Percentiles rank a stretch among this genome's conserved stretches.
Evolutionary conservation across 2,329 filamentous ascomycete genomes (phyloP).

Genomic region (Ophiostoma novo-ulmi): DNA sequence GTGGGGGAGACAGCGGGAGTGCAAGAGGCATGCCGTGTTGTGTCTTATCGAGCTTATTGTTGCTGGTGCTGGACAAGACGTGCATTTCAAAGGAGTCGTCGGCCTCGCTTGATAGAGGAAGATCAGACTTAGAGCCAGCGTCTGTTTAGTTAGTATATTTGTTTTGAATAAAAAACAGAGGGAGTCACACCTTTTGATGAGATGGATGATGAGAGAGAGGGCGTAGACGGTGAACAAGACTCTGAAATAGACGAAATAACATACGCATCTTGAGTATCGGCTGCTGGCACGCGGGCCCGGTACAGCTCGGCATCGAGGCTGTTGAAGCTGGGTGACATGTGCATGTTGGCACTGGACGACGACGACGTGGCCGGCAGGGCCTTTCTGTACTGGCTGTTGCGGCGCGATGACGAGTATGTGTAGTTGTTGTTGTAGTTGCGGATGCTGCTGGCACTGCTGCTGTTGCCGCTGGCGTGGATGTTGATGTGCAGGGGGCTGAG

Average conservation of each 20-base stretch:
- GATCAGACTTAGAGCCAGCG: conserved; percentile 3
- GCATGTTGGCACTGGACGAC: conserved; percentile 25
- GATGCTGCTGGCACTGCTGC: conserved; percentile 15
- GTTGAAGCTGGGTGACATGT: conserved; percentile 25
- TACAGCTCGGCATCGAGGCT: conserved; percentile 26
- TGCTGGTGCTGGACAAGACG: background rate
- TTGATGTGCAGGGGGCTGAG: conserved; percentile 25
- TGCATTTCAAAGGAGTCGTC: background rate
- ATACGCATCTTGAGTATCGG: conserved; percentile 6
- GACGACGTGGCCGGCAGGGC: background rate
- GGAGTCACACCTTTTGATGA: conserved; percentile 3
- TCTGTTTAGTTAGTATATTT: background rate
- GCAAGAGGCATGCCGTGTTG: background rate
- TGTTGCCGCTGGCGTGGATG: conserved; percentile 19
- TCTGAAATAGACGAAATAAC: background rate
- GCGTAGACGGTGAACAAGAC: background rate
- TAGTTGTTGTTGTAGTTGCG: conserved; percentile 2
- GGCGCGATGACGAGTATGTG: conserved; percentile 6
- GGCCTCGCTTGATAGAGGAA: background rate
- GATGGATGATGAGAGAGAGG: background rate
- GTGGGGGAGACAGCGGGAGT: conserved; percentile 1
- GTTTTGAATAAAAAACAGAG: background rate
- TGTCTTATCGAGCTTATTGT: background rate
- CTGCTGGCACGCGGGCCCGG: background rate
- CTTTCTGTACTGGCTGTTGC: conserved; percentile 15